These are phyloP conservation scores for Coffea humblotiana DNA, from an alignment of 305 asterid species.

Conservation along the genomic window DNA sequence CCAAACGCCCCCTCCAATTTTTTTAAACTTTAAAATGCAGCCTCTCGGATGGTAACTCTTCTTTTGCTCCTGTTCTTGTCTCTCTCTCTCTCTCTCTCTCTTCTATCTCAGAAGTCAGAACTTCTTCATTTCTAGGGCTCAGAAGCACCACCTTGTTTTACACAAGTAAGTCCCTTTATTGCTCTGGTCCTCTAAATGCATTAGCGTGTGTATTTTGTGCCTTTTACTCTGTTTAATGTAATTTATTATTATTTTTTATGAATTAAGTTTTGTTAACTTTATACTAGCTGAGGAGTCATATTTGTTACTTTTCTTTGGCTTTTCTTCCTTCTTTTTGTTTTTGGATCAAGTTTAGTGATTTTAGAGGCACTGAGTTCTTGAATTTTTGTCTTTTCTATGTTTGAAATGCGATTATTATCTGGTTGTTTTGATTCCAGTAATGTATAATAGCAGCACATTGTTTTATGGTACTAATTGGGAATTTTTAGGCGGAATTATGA, in stretches of 20 bases:
- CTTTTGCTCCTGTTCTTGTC: background rate
- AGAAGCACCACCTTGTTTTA: background rate
- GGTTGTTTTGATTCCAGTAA: background rate
- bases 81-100: background rate
- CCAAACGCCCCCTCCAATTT: background rate
- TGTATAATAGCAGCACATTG: background rate
- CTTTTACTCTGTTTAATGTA: background rate
- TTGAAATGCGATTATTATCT: background rate
- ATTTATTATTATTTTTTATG: background rate
- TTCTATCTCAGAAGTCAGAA: too few relatives aligned
- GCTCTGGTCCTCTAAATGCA: background rate
- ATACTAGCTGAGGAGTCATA: background rate
- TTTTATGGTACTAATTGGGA: background rate
- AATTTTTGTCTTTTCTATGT: background rate
- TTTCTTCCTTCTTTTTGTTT: background rate
- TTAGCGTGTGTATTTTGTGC: background rate
- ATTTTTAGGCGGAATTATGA: background rate
- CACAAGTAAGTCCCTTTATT: background rate
- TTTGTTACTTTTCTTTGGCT: background rate
- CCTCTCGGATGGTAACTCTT: background rate
- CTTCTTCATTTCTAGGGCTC: constrained; percentile 8
- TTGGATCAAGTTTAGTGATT: background rate
- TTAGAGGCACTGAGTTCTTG: background rate
- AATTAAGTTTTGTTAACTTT: background rate
- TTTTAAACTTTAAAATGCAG: background rate